Percentiles rank a stretch among this genome's conserved stretches.
These are phyloP conservation scores for Pisolithus tinctorius DNA, from an alignment of 768 basidiomycete genomes.

Conservation along the genomic window DNA sequence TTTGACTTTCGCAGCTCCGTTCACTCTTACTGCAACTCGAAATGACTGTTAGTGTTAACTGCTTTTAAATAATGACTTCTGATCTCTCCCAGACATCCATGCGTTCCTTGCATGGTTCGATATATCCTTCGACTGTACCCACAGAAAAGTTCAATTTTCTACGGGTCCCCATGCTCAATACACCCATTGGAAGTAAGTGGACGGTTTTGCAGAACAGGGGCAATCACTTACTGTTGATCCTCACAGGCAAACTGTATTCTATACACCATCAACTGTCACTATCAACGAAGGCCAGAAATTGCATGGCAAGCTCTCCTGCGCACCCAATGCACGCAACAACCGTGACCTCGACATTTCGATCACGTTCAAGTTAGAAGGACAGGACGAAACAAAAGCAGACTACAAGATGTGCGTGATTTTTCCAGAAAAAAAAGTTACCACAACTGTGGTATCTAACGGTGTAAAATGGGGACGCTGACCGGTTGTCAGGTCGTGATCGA, in stretches of 20 bases:
- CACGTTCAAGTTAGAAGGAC: constrained; percentile 47
- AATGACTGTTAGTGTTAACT: constrained; percentile 73
- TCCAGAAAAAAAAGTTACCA: constrained; percentile 10
- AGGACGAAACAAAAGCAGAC: constrained; percentile 35
- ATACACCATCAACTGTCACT: constrained; percentile 75
- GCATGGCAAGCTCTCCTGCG: constrained; percentile 64
- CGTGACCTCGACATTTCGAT: constrained; percentile 91
- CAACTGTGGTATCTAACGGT: constrained; percentile 6
- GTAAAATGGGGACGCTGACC: constrained; percentile 46
- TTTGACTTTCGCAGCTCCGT: constrained; percentile 76
- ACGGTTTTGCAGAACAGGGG: not conserved
- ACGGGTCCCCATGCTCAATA: constrained; percentile 97
- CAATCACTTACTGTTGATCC: constrained; percentile 2
- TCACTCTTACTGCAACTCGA: constrained; percentile 74
- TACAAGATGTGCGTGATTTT: constrained; percentile 80
- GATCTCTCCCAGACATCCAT: constrained; percentile 63
- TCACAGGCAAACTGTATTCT: constrained; percentile 91
- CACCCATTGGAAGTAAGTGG: constrained; percentile 90
- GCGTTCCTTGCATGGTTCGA: constrained; percentile 99
- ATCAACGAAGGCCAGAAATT: constrained; percentile 68
- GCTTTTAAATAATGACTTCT: constrained; percentile 1
- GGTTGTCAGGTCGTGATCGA: constrained; percentile 67
- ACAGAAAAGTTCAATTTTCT: constrained; percentile 93
- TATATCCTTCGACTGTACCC: constrained; percentile 89
- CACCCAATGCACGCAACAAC: constrained; percentile 89